phyloP scores from a whole-genome alignment of 768 basidiomycete genomes.

The Chalciporus piperatus region DNA sequence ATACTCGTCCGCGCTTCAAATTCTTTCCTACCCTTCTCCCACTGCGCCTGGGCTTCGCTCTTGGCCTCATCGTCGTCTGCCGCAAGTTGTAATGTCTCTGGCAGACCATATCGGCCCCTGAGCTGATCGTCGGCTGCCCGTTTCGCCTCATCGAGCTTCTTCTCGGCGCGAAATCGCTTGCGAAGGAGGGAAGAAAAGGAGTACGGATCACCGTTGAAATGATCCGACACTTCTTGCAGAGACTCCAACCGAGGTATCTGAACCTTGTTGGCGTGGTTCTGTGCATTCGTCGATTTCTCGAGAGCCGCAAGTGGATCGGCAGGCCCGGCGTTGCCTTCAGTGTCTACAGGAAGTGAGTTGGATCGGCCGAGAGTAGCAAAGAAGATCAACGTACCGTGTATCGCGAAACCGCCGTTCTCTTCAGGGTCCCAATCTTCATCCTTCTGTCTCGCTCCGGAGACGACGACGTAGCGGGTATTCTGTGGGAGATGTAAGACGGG shows the following conservation, averaged over 20 bases:
- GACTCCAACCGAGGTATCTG: conserved; percentile 80
- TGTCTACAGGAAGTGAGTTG: conserved; percentile 44
- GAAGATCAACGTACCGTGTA: conserved; percentile 59
- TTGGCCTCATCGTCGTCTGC: conserved; percentile 61
- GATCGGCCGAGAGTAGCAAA: not conserved
- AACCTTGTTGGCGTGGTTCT: conserved; percentile 67
- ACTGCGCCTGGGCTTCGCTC: conserved; percentile 60
- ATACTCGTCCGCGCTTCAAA: conserved; percentile 40
- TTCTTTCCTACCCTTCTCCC: conserved; percentile 53
- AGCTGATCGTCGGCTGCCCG: conserved; percentile 67
- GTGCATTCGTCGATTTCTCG: conserved; percentile 83
- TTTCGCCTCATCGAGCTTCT: conserved; percentile 72
- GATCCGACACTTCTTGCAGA: conserved; percentile 72
- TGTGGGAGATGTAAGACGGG: conserved; percentile 28
- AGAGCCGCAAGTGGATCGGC: conserved; percentile 83
- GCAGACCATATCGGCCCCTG: conserved; percentile 75
- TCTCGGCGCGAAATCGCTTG: conserved; percentile 82
- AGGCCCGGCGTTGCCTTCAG: conserved; percentile 59
- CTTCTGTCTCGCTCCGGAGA: conserved; percentile 90
- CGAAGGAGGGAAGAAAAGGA: conserved; percentile 69
- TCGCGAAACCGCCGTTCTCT: conserved; percentile 90
- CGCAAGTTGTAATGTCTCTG: conserved; percentile 61
- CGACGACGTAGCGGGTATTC: conserved; percentile 95
- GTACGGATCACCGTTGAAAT: conserved; percentile 86
- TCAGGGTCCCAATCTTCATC: conserved; percentile 97